A percentile compares a stretch with the other conserved stretches of the same genome.
Conservation (phyloP, 768 basidiomycete species). For the Phaeolepiota aurea region DNA sequence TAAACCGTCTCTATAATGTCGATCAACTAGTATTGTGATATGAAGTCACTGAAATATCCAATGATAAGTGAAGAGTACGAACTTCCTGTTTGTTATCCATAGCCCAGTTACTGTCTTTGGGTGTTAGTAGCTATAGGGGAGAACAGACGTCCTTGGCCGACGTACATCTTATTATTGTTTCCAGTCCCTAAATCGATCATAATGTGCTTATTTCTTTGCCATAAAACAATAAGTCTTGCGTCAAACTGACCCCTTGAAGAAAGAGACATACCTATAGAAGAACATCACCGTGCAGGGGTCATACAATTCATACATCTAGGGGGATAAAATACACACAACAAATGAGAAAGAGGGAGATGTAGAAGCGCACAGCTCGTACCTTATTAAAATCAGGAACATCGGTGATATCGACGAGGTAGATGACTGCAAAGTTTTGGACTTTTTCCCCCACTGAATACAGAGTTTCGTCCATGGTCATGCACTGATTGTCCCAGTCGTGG, state of each 20-base stretch:
- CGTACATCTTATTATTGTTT: constrained; percentile 98
- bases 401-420: constrained; percentile 92
- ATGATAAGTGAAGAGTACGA: constrained; percentile 11
- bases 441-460: constrained; percentile 88
- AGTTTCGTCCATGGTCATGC: constrained; percentile 99
- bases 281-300: constrained; percentile 98
- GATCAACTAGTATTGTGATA: constrained; percentile 59
- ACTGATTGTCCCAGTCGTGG: constrained; percentile 87
- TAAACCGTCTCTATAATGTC: constrained; percentile 99
- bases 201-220: constrained; percentile 90
- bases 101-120: constrained; percentile 96
- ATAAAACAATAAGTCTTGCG: constrained; percentile 2
- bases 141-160: too few species aligned
- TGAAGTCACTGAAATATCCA: not conserved
- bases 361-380: too few species aligned
- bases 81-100: constrained; percentile 99
- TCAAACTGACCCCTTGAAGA: not conserved
- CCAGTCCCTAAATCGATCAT: constrained; percentile 99
- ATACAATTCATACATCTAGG: constrained; percentile 96
- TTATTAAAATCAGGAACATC: constrained; percentile 99
- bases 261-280: constrained; percentile 76
- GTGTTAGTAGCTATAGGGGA: too few species aligned
- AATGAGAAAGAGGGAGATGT: too few species aligned
- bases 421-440: constrained; percentile 97
- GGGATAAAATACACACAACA: too few species aligned